Evolutionary conservation across 768 basidiomycete species (phyloP).

Genomic region (Naganishia onofrii): DNA sequence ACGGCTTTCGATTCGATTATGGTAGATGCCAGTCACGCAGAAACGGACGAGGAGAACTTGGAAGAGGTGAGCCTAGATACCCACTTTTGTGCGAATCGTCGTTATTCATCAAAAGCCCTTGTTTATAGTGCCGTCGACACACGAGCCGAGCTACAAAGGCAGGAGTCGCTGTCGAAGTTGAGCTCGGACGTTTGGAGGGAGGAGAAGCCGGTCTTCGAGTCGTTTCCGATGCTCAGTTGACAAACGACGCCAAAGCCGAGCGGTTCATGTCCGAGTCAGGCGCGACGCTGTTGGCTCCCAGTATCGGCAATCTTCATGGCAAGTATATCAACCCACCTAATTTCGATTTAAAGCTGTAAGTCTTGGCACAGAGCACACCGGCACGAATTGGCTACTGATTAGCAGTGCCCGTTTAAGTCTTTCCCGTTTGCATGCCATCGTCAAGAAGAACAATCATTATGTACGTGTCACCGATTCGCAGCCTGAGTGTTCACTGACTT

Average conservation of each 20-base stretch:
- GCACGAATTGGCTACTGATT: too few species aligned
- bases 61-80: conserved; percentile 31
- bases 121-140: conserved; percentile 45
- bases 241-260: conserved; percentile 51
- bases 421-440: conserved; percentile 8
- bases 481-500: background rate
- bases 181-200: conserved; percentile 52
- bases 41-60: conserved; percentile 34
- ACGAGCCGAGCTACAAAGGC: conserved; percentile 49
- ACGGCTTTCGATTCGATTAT: conserved; percentile 53
- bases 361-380: too few species aligned
- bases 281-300: conserved; percentile 52
- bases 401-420: background rate
- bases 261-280: conserved; percentile 51
- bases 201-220: conserved; percentile 48
- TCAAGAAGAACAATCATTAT: conserved; percentile 25
- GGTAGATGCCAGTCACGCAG: conserved; percentile 52
- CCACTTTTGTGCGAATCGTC: conserved; percentile 29
- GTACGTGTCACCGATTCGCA: background rate
- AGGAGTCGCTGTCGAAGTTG: conserved; percentile 52
- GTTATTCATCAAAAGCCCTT: conserved; percentile 49
- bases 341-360: conserved; percentile 44
- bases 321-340: conserved; percentile 50
- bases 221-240: conserved; percentile 51
- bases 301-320: conserved; percentile 52